Conservation (phyloP, 108 stramenopile genomes). For the Cylindrotheca fusiformis region DNA sequence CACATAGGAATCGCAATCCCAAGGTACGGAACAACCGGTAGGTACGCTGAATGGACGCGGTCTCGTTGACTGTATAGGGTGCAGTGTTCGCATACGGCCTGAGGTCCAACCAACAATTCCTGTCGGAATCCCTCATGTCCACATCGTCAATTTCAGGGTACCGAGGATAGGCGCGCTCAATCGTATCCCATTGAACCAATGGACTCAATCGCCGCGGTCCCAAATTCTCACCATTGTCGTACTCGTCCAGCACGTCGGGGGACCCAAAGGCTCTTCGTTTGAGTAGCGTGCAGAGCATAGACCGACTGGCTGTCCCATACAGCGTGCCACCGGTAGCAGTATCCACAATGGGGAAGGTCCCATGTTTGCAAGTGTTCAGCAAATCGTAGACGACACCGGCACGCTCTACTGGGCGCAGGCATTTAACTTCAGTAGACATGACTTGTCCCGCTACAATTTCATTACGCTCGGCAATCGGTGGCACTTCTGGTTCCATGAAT, state of each 20-base stretch:
- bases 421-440: constrained; percentile 88
- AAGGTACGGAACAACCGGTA: constrained; percentile 96
- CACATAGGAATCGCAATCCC: constrained; percentile 92
- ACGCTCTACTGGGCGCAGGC: constrained; percentile 83
- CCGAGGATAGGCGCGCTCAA: constrained; percentile 91
- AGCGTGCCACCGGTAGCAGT: constrained; percentile 81
- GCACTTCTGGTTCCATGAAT: constrained; percentile 90
- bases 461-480: constrained; percentile 82
- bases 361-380: constrained; percentile 71
- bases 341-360: constrained; percentile 95
- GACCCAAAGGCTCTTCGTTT: constrained; percentile 87
- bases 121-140: constrained; percentile 69
- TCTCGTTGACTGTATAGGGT: constrained; percentile 92
- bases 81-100: constrained; percentile 97
- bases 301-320: constrained; percentile 86
- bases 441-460: constrained; percentile 90
- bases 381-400: constrained; percentile 89
- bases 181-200: constrained; percentile 91
- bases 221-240: constrained; percentile 55
- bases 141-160: constrained; percentile 91
- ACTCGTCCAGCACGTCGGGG: constrained; percentile 68
- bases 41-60: constrained; percentile 89
- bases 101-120: constrained; percentile 91
- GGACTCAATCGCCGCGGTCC: constrained; percentile 82
- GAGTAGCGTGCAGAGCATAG: constrained; percentile 85